Base-by-base conservation (phyloP, 345 rosid species). In the Hibiscus tridactylites region DNA sequence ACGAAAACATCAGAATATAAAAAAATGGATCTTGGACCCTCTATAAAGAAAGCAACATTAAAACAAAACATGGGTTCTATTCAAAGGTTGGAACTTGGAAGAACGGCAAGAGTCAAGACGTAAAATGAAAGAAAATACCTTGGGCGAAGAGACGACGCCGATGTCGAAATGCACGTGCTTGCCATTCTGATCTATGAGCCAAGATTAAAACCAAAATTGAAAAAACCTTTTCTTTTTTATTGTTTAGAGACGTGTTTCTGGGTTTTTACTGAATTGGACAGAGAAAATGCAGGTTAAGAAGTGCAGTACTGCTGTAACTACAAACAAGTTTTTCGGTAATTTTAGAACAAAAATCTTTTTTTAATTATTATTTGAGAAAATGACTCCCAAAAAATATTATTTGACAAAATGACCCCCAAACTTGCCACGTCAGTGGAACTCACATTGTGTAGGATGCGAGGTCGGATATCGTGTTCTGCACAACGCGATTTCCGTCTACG, bases 81-180 rank as follows among this genome's bases (percentile, higher is more conserved):
- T 39, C 17, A 57, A 39, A 31, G 16, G n/a, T 8, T 29, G 65
- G 21, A 71, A 33, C 52, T 15, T 2, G 31, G 31, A 29, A 29
- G 31, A 29, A 29, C 3, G 31, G 31, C 3, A 29, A 29, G 31
- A 29, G 31, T 3, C 3, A 29, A 29, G 31, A 29, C 31, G 31
- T 29, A 58, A 35, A 35, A 35, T 2, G 37, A 37, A 37, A 37
- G 8, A 37, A 37, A 61, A 24, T 77, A 90, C 95, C 92, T 83
- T 73, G 88, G 81, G 72, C 75, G 85, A 53, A 83, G 86, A 71
- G 89, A 82, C 15, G 96, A 83, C 15, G 88, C 77, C 37, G 88
- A 80, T 35, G 91, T 86, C 37, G 87, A 86, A 35, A 84, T 81
- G 77, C 88, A 86, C 28, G 90, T 29, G 65, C 81, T 88, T 64